phyloP scores from a whole-genome alignment of 2,329 filamentous ascomycete species.

The Arachnomyces sp. region DNA sequence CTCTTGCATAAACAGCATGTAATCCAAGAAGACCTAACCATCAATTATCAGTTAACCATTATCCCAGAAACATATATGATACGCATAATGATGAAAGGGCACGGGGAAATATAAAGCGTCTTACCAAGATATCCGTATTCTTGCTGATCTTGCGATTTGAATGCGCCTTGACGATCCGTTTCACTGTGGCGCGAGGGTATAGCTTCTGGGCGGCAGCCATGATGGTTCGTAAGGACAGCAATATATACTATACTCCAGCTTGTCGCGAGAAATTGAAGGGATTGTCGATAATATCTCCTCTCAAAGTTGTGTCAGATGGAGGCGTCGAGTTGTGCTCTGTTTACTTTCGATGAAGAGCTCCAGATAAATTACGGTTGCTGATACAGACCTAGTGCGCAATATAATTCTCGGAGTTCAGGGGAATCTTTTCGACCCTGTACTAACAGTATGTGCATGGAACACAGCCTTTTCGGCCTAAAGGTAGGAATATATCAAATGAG shows the following conservation, averaged over 20 bases:
- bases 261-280: not conserved
- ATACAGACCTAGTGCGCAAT: not conserved
- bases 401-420: not conserved
- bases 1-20: constrained; percentile 69
- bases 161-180: constrained; percentile 85
- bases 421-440: too few species aligned
- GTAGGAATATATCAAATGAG: too few species aligned
- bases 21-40: constrained; percentile 74
- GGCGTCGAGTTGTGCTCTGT: too few species aligned
- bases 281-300: not conserved
- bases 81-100: not conserved
- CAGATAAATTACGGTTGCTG: too few species aligned
- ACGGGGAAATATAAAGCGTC: constrained; percentile 16
- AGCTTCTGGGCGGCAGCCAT: constrained; percentile 63
- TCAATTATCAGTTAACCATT: not conserved
- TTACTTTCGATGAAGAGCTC: too few species aligned
- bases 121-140: constrained; percentile 75
- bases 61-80: not conserved
- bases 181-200: constrained; percentile 76
- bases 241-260: not conserved
- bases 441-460: too few species aligned
- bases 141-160: constrained; percentile 71
- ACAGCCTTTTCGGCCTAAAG: too few species aligned
- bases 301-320: too few species aligned
- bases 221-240: constrained; percentile 1